phyloP scores from a whole-genome alignment of 805 yeast genomes.

The Metschnikowia chrysomelidarum region DNA sequence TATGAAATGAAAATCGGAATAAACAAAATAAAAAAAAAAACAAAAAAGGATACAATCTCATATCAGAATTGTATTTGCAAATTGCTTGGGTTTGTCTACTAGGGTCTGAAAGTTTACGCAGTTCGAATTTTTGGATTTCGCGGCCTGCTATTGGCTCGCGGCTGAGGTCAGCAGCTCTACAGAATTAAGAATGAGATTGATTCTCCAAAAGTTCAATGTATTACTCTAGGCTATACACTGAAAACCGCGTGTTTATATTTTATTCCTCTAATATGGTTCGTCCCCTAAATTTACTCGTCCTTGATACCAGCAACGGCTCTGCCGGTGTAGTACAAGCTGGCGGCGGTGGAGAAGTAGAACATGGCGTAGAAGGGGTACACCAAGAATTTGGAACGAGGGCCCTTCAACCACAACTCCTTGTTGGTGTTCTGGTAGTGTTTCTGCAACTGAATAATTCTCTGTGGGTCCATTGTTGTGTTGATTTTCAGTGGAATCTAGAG shows the following conservation, averaged over 20 bases:
- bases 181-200: background rate
- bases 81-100: too few species aligned
- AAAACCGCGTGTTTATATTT: constrained; percentile 1
- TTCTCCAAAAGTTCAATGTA: background rate
- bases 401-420: constrained; percentile 46
- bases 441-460: constrained; percentile 46
- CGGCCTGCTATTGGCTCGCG: background rate
- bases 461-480: constrained; percentile 39
- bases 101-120: too few species aligned
- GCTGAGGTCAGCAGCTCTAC: background rate
- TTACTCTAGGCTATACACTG: constrained; percentile 8
- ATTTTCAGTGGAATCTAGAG: constrained; percentile 2
- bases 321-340: constrained; percentile 66
- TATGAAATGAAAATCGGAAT: too few species aligned
- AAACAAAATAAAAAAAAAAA: too few species aligned
- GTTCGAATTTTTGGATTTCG: background rate
- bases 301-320: constrained; percentile 73
- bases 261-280: background rate
- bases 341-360: constrained; percentile 62
- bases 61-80: too few species aligned
- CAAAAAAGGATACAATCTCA: too few species aligned
- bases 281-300: constrained; percentile 19
- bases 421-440: constrained; percentile 43
- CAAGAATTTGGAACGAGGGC: constrained; percentile 55
- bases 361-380: constrained; percentile 79